Percentiles rank a stretch among this genome's conserved stretches.
Conservation (phyloP, 345 rosid genomes). For the Aquilaria sinensis region DNA sequence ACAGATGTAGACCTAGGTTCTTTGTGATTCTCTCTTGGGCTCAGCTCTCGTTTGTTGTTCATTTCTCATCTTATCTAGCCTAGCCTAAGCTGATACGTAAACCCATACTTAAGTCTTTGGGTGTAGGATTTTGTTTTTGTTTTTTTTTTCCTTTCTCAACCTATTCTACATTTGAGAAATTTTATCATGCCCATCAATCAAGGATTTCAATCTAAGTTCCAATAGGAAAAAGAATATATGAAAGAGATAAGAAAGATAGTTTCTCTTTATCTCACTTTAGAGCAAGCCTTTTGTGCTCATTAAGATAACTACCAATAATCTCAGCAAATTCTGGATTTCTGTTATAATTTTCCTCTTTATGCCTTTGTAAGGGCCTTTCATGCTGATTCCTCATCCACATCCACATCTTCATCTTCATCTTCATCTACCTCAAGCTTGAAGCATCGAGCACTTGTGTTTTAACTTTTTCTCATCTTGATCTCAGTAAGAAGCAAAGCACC, state of each 20-base stretch:
- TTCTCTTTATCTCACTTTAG: slow-evolving; percentile 38
- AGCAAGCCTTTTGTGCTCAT: slow-evolving; percentile 67
- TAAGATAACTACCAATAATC: slow-evolving; percentile 63
- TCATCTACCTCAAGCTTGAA: slow-evolving; percentile 15
- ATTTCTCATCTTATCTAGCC: too few species aligned
- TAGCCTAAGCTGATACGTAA: too few species aligned
- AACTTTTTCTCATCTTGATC: neutral
- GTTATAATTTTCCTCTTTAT: slow-evolving; percentile 50
- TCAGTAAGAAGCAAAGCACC: too few species aligned
- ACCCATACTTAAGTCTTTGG: slow-evolving; percentile 35
- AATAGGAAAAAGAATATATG: neutral
- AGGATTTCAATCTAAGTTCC: neutral
- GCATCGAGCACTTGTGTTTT: slow-evolving; percentile 1
- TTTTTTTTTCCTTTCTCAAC: slow-evolving; percentile 54
- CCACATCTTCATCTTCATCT: slow-evolving; percentile 21
- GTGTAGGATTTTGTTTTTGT: slow-evolving; percentile 52
- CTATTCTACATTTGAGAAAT: slow-evolving; percentile 75
- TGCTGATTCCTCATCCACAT: slow-evolving; percentile 20
- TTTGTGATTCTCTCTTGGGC: too few species aligned
- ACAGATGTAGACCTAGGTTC: too few species aligned
- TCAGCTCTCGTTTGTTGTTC: too few species aligned
- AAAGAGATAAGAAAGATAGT: neutral
- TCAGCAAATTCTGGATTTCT: slow-evolving; percentile 88
- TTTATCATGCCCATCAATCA: slow-evolving; percentile 2
- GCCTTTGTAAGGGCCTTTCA: slow-evolving; percentile 28